A percentile compares a stretch with the other conserved stretches of the same genome.
Conservation (phyloP, 306 rosid species). For the Cyamopsis tetragonoloba region DNA sequence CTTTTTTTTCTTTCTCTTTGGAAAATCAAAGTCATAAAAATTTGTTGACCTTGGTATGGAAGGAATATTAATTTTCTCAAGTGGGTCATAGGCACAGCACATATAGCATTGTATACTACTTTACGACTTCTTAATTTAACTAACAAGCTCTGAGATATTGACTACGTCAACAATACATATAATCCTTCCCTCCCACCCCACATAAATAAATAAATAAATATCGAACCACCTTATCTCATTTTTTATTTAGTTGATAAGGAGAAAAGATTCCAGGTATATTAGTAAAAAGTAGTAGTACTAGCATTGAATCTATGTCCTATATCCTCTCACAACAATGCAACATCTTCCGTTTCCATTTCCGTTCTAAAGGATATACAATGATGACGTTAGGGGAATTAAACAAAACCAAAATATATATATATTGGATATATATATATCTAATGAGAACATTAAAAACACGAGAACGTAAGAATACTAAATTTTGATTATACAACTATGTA, state of each 20-base stretch:
- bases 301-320: background rate
- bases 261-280: background rate
- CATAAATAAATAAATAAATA: too few species aligned
- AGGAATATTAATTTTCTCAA: background rate
- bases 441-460: too few species aligned
- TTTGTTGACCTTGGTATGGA: background rate
- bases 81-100: background rate
- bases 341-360: background rate
- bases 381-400: background rate
- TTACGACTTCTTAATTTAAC: background rate
- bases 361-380: background rate
- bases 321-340: too few species aligned
- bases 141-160: background rate
- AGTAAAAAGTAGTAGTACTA: background rate
- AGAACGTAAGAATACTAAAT: too few species aligned
- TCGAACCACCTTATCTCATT: background rate
- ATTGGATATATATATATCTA: too few species aligned
- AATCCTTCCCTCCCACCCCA: background rate
- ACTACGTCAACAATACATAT: background rate
- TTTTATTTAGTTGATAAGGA: background rate
- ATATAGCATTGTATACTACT: background rate
- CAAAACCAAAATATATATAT: too few species aligned
- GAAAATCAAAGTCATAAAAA: background rate
- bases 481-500: too few species aligned
- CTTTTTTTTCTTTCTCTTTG: background rate